A percentile compares a stretch with the other conserved stretches of the same genome.
phyloP scores from a whole-genome alignment of 202 grass and related monocot genomes.

The Miscanthus sacchariflorus region DNA sequence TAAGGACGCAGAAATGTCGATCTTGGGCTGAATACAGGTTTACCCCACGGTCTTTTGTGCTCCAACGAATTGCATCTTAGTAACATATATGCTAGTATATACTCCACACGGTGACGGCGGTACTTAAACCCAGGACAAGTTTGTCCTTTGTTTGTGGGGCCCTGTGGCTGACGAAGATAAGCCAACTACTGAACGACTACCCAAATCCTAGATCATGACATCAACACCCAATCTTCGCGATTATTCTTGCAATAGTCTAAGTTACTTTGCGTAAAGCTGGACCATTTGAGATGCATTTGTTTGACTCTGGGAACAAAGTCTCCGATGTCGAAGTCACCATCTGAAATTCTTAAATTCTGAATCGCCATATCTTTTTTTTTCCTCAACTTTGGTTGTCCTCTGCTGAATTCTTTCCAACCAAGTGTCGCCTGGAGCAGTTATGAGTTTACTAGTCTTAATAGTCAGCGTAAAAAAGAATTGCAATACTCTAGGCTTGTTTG shows the following conservation, averaged over 20 bases:
- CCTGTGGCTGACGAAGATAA: neutral
- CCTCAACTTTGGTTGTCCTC: conserved; percentile 9
- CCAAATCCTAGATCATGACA: neutral
- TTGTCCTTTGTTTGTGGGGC: neutral
- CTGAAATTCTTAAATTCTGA: neutral
- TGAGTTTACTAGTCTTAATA: neutral
- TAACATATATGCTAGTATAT: too few relatives aligned
- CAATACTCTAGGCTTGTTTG: neutral
- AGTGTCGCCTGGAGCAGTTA: neutral
- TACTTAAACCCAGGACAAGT: neutral
- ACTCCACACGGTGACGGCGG: neutral
- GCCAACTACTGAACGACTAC: conserved; percentile 16
- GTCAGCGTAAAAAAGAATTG: neutral
- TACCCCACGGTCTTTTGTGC: neutral
- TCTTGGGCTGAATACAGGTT: neutral
- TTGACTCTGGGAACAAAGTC: conserved; percentile 32
- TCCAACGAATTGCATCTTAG: neutral
- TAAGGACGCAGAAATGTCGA: neutral
- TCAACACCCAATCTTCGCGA: neutral
- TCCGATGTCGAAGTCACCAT: neutral
- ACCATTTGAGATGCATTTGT: neutral
- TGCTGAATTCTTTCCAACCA: conserved; percentile 29
- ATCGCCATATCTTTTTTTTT: neutral
- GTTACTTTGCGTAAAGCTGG: neutral
- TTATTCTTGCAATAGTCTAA: neutral